Evolutionary conservation across 2,329 filamentous ascomycete species (phyloP).

Genomic region (Cryphonectria nitschkei): DNA sequence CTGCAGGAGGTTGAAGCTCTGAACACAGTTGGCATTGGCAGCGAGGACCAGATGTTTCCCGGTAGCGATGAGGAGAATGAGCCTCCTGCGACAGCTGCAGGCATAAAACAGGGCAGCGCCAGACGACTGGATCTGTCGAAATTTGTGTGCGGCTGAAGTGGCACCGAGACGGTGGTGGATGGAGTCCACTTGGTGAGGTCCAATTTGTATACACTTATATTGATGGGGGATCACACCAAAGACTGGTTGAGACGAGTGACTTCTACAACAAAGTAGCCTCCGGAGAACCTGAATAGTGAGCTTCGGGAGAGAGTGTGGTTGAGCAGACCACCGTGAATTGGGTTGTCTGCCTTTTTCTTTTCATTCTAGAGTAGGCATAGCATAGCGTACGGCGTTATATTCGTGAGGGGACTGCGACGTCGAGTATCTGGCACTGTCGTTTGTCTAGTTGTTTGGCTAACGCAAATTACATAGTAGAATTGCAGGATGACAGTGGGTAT

Average conservation of each 20-base stretch:
- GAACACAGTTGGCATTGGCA: constrained; percentile 49
- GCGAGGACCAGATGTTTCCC: constrained; percentile 60
- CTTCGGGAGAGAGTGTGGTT: background rate
- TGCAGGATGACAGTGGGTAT: background rate
- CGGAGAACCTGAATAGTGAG: background rate
- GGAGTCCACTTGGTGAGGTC: background rate
- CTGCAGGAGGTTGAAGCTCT: constrained; percentile 56
- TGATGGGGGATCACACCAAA: background rate
- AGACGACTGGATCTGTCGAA: constrained; percentile 51
- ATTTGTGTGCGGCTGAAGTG: constrained; percentile 46
- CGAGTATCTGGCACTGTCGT: background rate
- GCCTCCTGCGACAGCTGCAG: constrained; percentile 13
- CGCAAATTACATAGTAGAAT: background rate
- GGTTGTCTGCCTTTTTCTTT: background rate
- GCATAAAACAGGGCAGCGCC: background rate
- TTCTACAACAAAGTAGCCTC: background rate
- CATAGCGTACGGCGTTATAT: constrained; percentile 26
- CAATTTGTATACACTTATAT: background rate
- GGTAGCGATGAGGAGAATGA: constrained; percentile 56
- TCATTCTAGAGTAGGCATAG: background rate
- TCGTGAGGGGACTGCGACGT: constrained; percentile 14
- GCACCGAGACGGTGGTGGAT: background rate
- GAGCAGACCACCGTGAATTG: background rate
- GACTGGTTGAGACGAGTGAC: background rate
- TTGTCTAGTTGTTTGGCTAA: background rate